Base-by-base conservation (phyloP, 2,329 filamentous ascomycete species). In the Bipolaris sorokiniana region DNA sequence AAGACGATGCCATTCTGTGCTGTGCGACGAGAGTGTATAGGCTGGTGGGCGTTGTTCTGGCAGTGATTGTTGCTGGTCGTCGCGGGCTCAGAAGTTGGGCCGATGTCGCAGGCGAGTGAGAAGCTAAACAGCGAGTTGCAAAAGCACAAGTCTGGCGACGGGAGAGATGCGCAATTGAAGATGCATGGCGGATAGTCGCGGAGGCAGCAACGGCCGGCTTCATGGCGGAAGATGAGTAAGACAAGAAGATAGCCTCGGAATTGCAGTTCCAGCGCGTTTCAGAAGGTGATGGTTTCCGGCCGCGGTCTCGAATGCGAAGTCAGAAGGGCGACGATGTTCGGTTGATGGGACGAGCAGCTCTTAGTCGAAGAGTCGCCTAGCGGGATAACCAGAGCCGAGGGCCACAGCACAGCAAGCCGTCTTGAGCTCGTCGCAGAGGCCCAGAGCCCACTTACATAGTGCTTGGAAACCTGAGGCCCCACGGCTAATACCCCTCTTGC, bases 1-100 rank as follows among this genome's bases (percentile, higher is more conserved):
- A 82, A 44, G 61, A 60, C 34, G 66, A 71, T 50, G 73, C 66
- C 73, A 76, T 77, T 51, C 64, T 75, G 63, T 67, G 64, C 61
- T 67, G 65, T 58, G 51, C 60, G 45, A 64, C 47, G 7, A 26
- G 54, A 9, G 58, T 49, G 48, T 57, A 60, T 38, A 61, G 44
- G 46, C 31, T 47, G 34, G 56, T 20, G 34, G 51, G 44, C 13
- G 56, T 33, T 36, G 55, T 48, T 23, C 63, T 41, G 11, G 38
- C 20, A 7, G 26, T 28, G 26, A 28, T 33, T 26, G 55, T 48
- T 52, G 56, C 48, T 58, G 50, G 49, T 53, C 56, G 59, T 58
- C 57, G 62, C 13, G 64, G 56, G 60, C 47, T 64, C 13, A 52
- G 58, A 45, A 65, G 56, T 42, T 59, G 62, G 58, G 67, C 64